Evolutionary conservation across 192 early-diverging fungal genomes (phyloP).

Genomic region (Backusella circina): DNA sequence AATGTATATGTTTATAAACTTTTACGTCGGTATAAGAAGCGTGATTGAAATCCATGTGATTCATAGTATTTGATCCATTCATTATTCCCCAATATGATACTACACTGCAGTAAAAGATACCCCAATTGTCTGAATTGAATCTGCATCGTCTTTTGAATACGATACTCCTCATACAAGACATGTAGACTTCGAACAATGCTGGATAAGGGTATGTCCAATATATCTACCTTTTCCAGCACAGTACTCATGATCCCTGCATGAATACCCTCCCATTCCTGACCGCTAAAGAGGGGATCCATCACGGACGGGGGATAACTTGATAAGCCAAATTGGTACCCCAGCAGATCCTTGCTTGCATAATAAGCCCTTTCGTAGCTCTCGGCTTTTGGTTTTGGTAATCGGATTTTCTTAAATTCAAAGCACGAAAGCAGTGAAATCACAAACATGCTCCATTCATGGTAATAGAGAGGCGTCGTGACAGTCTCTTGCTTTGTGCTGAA

Average conservation of each 20-base stretch:
- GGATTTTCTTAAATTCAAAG: not conserved
- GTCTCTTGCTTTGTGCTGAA: not conserved
- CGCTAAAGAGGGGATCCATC: not conserved
- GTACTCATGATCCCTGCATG: not conserved
- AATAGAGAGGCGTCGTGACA: not conserved
- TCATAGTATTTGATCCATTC: slow-evolving; percentile 11
- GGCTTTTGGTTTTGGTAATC: not conserved
- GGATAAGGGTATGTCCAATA: not conserved
- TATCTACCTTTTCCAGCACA: not conserved
- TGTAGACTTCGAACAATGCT: slow-evolving; percentile 2
- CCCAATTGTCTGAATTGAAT: not conserved
- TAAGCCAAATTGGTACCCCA: not conserved
- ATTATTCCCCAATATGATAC: not conserved
- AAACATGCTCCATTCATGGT: slow-evolving; percentile 12
- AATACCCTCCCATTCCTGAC: not conserved
- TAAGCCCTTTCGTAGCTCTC: not conserved
- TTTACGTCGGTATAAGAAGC: not conserved
- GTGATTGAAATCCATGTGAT: not conserved
- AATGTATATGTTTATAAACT: not conserved
- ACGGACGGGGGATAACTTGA: not conserved
- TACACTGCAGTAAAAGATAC: not conserved
- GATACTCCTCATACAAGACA: slow-evolving; percentile 11
- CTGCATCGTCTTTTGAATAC: not conserved
- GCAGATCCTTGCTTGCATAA: not conserved
- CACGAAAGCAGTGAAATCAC: not conserved